Conservation (phyloP, 495 filamentous ascomycete species). For the Glutinoglossum americanum region DNA sequence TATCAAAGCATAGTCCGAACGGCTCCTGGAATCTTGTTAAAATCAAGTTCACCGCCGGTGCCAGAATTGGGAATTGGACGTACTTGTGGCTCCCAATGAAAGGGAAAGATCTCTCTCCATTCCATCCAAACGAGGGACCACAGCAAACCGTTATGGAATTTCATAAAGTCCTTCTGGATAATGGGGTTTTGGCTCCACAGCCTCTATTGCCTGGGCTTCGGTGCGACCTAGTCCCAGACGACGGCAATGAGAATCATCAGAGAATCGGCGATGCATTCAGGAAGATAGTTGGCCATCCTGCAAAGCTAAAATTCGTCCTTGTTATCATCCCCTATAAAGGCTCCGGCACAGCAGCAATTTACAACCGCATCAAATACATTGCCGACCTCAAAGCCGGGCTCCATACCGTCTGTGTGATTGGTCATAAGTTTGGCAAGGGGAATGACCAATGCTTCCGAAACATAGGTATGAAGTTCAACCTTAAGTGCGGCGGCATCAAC, state of each 20-base stretch:
- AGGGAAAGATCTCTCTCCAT: no score
- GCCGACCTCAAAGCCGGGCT: conserved; percentile 44
- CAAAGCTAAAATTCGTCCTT: not conserved
- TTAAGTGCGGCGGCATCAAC: conserved; percentile 66
- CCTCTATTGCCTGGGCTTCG: not conserved
- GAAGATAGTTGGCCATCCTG: not conserved
- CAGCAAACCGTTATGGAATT: not conserved
- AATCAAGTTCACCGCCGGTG: conserved; percentile 21
- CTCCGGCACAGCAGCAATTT: conserved; percentile 16
- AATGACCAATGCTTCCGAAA: conserved; percentile 43
- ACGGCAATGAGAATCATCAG: not conserved
- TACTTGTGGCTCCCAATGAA: no score
- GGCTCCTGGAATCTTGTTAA: conserved; percentile 36
- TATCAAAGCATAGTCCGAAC: conserved; percentile 8
- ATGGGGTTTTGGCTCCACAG: not conserved
- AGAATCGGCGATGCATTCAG: not conserved
- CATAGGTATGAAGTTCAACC: conserved; percentile 60
- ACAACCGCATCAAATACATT: conserved; percentile 44
- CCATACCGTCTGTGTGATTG: conserved; percentile 39
- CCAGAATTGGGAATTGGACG: conserved; percentile 20
- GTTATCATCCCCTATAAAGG: not conserved
- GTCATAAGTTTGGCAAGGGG: conserved; percentile 9
- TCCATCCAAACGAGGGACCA: not conserved
- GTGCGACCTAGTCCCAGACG: not conserved
- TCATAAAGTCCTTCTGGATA: not conserved